Percentiles rank a stretch among this genome's conserved stretches.
phyloP scores from a whole-genome alignment of 257 asterid genomes.

The Solanum dulcamara region DNA sequence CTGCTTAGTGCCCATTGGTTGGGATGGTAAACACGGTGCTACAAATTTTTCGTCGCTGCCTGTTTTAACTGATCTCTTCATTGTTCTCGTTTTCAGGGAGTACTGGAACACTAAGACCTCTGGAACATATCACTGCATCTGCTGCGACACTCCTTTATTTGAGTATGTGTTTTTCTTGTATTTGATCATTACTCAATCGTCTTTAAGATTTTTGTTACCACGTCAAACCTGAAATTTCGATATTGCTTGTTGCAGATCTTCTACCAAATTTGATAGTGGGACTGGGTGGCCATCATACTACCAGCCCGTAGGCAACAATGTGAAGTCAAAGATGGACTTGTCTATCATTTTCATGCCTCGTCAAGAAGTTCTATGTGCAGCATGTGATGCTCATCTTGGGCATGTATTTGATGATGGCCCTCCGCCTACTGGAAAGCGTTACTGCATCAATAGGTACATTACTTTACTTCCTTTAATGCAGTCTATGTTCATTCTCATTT shows the following conservation, averaged over 20 bases:
- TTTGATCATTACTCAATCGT: background rate
- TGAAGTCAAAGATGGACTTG: constrained; percentile 73
- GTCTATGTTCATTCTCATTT: background rate
- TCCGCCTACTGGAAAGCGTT: constrained; percentile 79
- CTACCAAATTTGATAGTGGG: constrained; percentile 88
- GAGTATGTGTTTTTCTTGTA: constrained; percentile 34
- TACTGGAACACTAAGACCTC: constrained; percentile 79
- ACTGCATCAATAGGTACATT: constrained; percentile 77
- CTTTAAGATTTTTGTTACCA: background rate
- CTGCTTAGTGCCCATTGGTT: background rate
- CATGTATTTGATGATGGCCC: constrained; percentile 91
- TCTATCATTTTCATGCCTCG: constrained; percentile 94
- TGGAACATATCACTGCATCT: constrained; percentile 83
- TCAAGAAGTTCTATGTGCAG: constrained; percentile 63
- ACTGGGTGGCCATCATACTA: constrained; percentile 98
- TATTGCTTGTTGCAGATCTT: constrained; percentile 37
- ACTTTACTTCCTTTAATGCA: background rate
- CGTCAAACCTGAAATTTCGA: background rate
- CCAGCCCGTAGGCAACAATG: constrained; percentile 62
- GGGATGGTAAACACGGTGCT: background rate
- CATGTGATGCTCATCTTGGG: constrained; percentile 92
- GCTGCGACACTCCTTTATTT: constrained; percentile 82
- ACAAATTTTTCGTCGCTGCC: background rate
- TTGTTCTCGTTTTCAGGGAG: constrained; percentile 35
- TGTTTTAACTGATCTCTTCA: background rate